These are phyloP conservation scores for Leccinum fibrillosum DNA, from an alignment of 768 basidiomycete species.

Conservation along the genomic window DNA sequence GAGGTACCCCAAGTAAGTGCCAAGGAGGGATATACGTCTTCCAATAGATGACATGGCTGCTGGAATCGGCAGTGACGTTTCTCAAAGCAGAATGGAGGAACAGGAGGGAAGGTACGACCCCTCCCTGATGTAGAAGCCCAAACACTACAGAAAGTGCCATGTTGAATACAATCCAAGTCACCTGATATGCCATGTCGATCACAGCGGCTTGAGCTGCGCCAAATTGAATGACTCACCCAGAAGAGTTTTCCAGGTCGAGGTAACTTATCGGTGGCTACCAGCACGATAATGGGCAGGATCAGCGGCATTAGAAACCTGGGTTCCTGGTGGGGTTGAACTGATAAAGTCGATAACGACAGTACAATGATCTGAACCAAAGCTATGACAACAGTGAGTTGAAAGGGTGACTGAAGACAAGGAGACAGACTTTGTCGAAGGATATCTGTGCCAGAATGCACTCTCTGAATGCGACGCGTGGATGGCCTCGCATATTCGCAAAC, in stretches of 20 bases:
- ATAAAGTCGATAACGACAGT: slow-evolving; percentile 29
- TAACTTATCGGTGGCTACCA: slow-evolving; percentile 25
- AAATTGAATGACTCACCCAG: slow-evolving; percentile 26
- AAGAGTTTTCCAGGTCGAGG: slow-evolving; percentile 29
- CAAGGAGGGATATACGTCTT: slow-evolving; percentile 41
- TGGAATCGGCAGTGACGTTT: background rate
- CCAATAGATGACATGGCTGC: slow-evolving; percentile 33
- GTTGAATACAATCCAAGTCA: slow-evolving; percentile 30
- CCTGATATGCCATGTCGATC: slow-evolving; percentile 15
- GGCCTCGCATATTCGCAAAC: slow-evolving; percentile 6
- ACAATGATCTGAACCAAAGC: slow-evolving; percentile 30
- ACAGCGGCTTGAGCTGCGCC: background rate
- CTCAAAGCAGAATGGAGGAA: slow-evolving; percentile 28
- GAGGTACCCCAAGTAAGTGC: slow-evolving; percentile 31
- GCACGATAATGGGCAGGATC: slow-evolving; percentile 31
- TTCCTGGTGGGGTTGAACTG: slow-evolving; percentile 38
- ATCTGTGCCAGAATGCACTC: slow-evolving; percentile 11
- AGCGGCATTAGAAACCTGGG: slow-evolving; percentile 37
- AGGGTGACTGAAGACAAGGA: background rate
- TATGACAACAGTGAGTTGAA: slow-evolving; percentile 12
- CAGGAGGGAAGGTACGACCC: slow-evolving; percentile 38
- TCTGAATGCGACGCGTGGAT: background rate
- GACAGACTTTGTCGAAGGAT: slow-evolving; percentile 18
- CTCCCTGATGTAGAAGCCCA: slow-evolving; percentile 39
- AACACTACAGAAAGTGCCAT: slow-evolving; percentile 29